A percentile compares a stretch with the other conserved stretches of the same genome.
Conservation (phyloP, 331 rosid species). For the Arachis monticola region DNA sequence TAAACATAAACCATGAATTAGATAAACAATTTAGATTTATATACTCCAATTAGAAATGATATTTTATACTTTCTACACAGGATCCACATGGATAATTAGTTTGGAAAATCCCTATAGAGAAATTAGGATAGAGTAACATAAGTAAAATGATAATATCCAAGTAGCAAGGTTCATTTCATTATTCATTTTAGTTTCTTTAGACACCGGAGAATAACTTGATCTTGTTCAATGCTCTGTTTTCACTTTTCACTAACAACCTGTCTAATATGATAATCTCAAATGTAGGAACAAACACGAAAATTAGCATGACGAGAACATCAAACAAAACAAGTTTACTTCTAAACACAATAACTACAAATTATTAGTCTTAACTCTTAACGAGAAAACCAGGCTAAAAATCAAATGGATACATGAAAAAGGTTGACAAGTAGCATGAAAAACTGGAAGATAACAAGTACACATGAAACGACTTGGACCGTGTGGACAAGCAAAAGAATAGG, state of each 20-base stretch:
- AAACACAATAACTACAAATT: conserved; percentile 7
- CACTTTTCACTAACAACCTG: neutral
- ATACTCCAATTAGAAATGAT: neutral
- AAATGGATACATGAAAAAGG: neutral
- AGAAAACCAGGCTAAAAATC: neutral
- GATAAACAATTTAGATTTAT: too few species aligned
- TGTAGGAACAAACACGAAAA: neutral
- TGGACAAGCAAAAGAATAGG: conserved; percentile 3
- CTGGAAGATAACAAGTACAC: neutral
- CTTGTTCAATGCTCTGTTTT: neutral
- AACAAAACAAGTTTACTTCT: conserved; percentile 1
- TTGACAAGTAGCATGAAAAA: neutral
- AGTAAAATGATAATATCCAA: neutral
- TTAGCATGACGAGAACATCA: neutral
- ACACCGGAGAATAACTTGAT: neutral
- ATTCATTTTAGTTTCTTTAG: neutral
- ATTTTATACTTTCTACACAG: neutral
- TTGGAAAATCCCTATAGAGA: neutral
- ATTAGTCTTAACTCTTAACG: neutral
- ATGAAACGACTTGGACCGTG: conserved; percentile 10
- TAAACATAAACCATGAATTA: too few species aligned
- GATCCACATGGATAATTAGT: neutral
- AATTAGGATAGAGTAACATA: neutral
- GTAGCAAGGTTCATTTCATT: neutral
- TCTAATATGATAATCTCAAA: neutral